phyloP scores from a whole-genome alignment of 2,329 filamentous ascomycete genomes.

The Hypoxylon rubiginosum region DNA sequence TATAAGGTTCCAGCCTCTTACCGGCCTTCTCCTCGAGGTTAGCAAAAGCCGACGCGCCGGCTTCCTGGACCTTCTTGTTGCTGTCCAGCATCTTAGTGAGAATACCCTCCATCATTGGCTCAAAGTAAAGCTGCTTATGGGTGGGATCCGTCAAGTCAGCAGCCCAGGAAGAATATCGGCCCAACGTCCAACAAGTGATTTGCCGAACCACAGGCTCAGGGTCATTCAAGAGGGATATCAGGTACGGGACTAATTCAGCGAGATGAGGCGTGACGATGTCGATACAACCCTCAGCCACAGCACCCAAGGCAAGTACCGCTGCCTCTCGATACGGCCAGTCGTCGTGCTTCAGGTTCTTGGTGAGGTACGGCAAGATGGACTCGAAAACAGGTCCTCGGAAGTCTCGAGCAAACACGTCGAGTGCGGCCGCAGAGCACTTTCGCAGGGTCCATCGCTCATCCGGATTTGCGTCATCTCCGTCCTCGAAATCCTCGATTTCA shows the following conservation, averaged over 20 bases:
- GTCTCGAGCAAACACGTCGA: constrained; percentile 93
- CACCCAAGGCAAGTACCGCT: constrained; percentile 92
- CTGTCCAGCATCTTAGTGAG: constrained; percentile 93
- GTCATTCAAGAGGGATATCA: constrained; percentile 88
- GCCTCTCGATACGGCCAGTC: constrained; percentile 96
- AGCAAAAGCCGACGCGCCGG: constrained; percentile 94
- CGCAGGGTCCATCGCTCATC: constrained; percentile 96
- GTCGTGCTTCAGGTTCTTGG: constrained; percentile 85
- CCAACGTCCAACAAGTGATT: constrained; percentile 98
- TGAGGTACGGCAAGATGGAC: constrained; percentile 91
- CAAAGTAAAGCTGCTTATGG: constrained; percentile 83
- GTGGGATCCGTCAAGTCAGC: constrained; percentile 76
- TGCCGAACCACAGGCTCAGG: constrained; percentile 90
- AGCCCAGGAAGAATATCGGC: constrained; percentile 93
- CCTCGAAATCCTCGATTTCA: constrained; percentile 81
- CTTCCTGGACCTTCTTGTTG: constrained; percentile 98
- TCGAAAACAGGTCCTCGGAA: constrained; percentile 91
- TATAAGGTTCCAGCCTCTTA: constrained; percentile 84
- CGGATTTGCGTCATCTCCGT: constrained; percentile 83
- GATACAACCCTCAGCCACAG: constrained; percentile 95
- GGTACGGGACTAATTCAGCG: constrained; percentile 88
- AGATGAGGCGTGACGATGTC: constrained; percentile 90
- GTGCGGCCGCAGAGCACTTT: constrained; percentile 95
- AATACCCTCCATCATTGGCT: constrained; percentile 97
- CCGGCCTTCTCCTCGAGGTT: constrained; percentile 95